Evolutionary conservation across 2,329 filamentous ascomycete genomes (phyloP).

Genomic region (Hypoxylon sp.): DNA sequence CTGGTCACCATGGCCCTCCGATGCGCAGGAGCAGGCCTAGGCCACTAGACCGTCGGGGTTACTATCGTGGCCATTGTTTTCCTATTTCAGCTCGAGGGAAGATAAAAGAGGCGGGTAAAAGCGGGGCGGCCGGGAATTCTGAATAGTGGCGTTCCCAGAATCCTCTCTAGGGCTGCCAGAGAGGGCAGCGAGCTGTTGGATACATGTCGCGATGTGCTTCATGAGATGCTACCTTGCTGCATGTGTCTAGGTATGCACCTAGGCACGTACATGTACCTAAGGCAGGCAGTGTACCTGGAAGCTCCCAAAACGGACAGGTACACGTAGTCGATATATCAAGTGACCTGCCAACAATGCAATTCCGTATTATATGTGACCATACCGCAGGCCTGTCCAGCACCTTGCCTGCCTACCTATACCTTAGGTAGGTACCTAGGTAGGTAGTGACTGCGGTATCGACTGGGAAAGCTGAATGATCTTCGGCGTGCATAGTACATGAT

Average conservation of each 20-base stretch:
- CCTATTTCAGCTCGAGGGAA: conserved; percentile 6
- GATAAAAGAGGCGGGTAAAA: conserved; percentile 30
- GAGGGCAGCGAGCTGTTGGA: background rate
- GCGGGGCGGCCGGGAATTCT: conserved; percentile 16
- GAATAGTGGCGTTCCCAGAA: no score
- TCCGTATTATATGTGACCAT: conserved; percentile 7
- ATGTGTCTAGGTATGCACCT: no score
- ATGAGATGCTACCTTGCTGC: no score
- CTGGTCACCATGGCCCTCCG: no score
- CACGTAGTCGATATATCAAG: conserved; percentile 13
- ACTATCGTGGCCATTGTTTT: background rate
- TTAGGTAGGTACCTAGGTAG: background rate
- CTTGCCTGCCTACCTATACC: background rate
- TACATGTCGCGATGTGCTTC: background rate
- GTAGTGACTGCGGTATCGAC: conserved; percentile 2
- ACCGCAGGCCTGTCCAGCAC: no score
- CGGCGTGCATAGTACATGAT: background rate
- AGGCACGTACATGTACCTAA: background rate
- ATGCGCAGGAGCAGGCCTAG: background rate
- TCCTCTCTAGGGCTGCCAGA: background rate
- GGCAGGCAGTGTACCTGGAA: background rate
- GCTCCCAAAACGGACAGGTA: conserved; percentile 1
- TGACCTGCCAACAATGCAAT: conserved; percentile 20
- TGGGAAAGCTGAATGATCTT: conserved; percentile 2
- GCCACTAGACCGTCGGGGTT: background rate